Evolutionary conservation across 345 rosid species (phyloP), one percentile per base, ranked within the genome.

Genomic region (Carallia brachiata): DNA sequence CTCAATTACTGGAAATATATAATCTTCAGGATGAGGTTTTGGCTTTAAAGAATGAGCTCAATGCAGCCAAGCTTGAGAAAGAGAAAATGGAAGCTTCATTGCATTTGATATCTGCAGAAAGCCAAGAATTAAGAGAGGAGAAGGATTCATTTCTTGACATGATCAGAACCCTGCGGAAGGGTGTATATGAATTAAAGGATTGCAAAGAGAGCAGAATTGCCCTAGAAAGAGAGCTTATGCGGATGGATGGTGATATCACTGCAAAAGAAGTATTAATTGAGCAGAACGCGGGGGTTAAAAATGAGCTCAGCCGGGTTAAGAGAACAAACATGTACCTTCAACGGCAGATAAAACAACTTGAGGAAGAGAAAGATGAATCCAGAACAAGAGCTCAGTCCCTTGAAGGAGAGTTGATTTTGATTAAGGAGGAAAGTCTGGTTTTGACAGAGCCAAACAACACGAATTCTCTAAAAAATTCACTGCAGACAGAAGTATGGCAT

Each of bases 241-340:
- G 34, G 48, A 36, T 70, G 76, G 86, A 81, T 65, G 40, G 48
- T 57, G 84, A 82, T 1, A 69, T 78, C 16, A 58, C 32, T 34
- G 73, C 50, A 2, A 87, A 78, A 23, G 76, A 80, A 60, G 75
- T 79, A 31, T 23, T 67, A 34, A 55, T 62, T 57, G 67, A 66
- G 55, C 74, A 83, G 73, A 70, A 73, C 71, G 64, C 61, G 2
- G 84, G 81, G 64, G 65, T 78, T 39, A 83, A 68, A 59, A 81
- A 71, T 40, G 85, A 87, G 73, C 73, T 82, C 34, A 66, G 69
- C 62, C 67, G 37, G 67, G 73, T 77, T 55, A 79, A 73, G 79
- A 78, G 65, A 73, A 55, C 80, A 66, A 85, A 84, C 73, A 77
- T 72, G 50, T 82, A 76, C 57, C 72, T 73, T 69, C 89, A 79